These are phyloP conservation scores for Brachypodium distachyon DNA, from an alignment of 202 grass and related monocot genomes.

Conservation along the genomic window DNA sequence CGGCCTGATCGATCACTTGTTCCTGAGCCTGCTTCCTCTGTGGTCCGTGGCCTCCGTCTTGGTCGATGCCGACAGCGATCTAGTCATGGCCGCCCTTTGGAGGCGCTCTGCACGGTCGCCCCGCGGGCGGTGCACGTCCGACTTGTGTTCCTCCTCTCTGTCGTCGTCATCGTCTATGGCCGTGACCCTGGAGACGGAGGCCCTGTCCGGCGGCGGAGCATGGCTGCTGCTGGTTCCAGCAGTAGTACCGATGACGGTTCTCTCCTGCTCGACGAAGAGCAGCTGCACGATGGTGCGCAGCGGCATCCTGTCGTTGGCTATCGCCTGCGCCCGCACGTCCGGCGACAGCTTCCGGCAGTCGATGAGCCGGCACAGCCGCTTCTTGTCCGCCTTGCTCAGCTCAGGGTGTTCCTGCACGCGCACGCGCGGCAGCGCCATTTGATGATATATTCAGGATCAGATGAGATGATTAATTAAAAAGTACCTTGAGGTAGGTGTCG, in stretches of 20 bases:
- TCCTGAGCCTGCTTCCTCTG: constrained; percentile 37
- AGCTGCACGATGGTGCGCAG: constrained; percentile 87
- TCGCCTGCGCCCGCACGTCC: constrained; percentile 54
- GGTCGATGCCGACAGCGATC: constrained; percentile 31
- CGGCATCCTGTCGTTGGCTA: constrained; percentile 78
- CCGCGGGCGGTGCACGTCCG: constrained; percentile 14
- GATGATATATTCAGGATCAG: no score
- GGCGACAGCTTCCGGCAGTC: constrained; percentile 75
- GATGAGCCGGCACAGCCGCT: constrained; percentile 69
- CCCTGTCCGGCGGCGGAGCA: neutral
- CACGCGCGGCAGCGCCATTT: no score
- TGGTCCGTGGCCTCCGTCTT: constrained; percentile 22
- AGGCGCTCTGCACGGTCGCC: neutral
- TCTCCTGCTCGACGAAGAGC: constrained; percentile 87
- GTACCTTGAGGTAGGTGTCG: constrained; percentile 78
- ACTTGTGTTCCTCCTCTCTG: constrained; percentile 11
- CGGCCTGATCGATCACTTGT: no score
- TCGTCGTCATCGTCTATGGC: no score
- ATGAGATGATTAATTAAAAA: neutral
- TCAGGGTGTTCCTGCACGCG: constrained; percentile 63
- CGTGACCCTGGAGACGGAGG: constrained; percentile 1
- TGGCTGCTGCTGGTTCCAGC: constrained; percentile 15
- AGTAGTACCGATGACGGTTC: constrained; percentile 15
- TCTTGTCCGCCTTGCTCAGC: constrained; percentile 76
- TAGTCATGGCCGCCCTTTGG: constrained; percentile 21